phyloP scores from a whole-genome alignment of 371 early-diverging fungal species.

The Dichotomocladium elegans region DNA sequence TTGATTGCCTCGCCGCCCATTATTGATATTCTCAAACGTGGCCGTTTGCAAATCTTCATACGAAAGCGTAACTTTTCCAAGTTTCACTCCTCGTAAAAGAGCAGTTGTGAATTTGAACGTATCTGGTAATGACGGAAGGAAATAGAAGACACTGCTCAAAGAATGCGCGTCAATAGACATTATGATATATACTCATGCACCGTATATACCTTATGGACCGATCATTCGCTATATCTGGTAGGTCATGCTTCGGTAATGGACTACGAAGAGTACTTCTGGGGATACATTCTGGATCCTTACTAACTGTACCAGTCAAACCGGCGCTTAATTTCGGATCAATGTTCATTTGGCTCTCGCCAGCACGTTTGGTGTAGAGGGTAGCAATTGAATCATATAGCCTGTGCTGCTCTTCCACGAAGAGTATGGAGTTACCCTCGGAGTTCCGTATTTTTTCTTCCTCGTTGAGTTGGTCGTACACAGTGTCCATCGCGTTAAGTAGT shows the following conservation, averaged over 20 bases:
- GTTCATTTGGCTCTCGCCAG: slow-evolving; percentile 34
- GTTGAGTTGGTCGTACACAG: slow-evolving; percentile 62
- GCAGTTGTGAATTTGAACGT: slow-evolving; percentile 39
- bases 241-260: slow-evolving; percentile 57
- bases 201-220: slow-evolving; percentile 45
- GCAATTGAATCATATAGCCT: slow-evolving; percentile 67
- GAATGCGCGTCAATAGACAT: not conserved
- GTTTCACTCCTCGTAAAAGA: slow-evolving; percentile 53
- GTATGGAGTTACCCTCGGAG: slow-evolving; percentile 64
- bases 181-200: not conserved
- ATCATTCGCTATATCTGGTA: slow-evolving; percentile 58
- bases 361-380: slow-evolving; percentile 60
- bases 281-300: slow-evolving; percentile 63
- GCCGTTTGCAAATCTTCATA: slow-evolving; percentile 56
- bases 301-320: slow-evolving; percentile 61
- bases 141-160: slow-evolving; percentile 47
- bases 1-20: slow-evolving; percentile 12
- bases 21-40: slow-evolving; percentile 43
- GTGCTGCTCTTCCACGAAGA: slow-evolving; percentile 67
- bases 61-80: slow-evolving; percentile 32
- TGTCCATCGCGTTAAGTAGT: slow-evolving; percentile 74
- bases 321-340: slow-evolving; percentile 57
- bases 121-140: slow-evolving; percentile 38
- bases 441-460: slow-evolving; percentile 80
- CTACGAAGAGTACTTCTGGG: slow-evolving; percentile 71